Evolutionary conservation across 1,284 basidiomycete genomes (phyloP).

Genomic region (Anthracocystis panici-leucophaei): DNA sequence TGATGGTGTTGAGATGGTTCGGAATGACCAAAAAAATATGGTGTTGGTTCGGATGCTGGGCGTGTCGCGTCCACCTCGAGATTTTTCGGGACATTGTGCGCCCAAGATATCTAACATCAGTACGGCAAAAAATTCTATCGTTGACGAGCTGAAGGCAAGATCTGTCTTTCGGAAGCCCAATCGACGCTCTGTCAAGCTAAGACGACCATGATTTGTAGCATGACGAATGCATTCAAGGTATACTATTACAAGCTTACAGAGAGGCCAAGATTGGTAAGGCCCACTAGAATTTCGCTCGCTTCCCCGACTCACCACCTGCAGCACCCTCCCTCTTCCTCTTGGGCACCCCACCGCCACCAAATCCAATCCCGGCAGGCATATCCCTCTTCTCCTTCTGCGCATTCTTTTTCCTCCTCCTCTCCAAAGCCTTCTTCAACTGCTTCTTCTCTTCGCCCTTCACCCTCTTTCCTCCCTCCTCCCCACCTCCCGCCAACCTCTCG

Average conservation of each 20-base stretch:
- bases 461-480: constrained; percentile 17
- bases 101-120: background rate
- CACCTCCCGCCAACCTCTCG: constrained; percentile 35
- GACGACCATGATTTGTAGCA: no score
- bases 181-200: no score
- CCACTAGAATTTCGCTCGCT: constrained; percentile 19
- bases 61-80: constrained; percentile 20
- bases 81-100: background rate
- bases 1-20: constrained; percentile 11
- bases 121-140: background rate
- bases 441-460: constrained; percentile 43
- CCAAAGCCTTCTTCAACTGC: constrained; percentile 83
- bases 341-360: constrained; percentile 28
- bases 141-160: background rate
- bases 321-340: constrained; percentile 37
- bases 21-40: constrained; percentile 13
- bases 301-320: constrained; percentile 3
- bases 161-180: no score
- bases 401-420: constrained; percentile 87
- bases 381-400: constrained; percentile 86
- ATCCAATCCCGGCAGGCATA: constrained; percentile 51
- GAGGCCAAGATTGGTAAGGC: background rate
- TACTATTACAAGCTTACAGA: background rate
- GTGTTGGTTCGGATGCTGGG: constrained; percentile 19
- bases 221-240: background rate